These are phyloP conservation scores for Kwoniella bestiolae DNA, from an alignment of 768 basidiomycete genomes.

Conservation along the genomic window DNA sequence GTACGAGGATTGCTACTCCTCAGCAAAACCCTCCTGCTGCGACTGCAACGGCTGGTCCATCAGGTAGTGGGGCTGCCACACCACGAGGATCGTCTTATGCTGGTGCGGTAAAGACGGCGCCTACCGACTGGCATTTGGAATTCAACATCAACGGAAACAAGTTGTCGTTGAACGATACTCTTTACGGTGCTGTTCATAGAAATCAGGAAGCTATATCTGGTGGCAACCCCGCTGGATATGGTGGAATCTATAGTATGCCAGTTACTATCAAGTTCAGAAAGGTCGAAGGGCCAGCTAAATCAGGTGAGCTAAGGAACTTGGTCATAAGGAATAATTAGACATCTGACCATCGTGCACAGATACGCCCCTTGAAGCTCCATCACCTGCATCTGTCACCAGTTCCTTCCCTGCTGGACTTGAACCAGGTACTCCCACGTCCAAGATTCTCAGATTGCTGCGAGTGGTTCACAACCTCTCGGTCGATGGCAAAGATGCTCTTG, in stretches of 20 bases:
- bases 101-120: constrained; percentile 87
- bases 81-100: constrained; percentile 71
- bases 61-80: constrained; percentile 30
- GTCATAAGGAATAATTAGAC: too few species aligned
- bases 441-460: constrained; percentile 85
- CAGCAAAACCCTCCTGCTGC: constrained; percentile 58
- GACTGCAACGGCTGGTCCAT: constrained; percentile 41
- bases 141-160: constrained; percentile 90
- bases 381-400: constrained; percentile 35
- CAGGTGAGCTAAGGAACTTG: constrained; percentile 37
- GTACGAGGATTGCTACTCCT: constrained; percentile 90
- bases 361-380: constrained; percentile 34
- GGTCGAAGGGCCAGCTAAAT: constrained; percentile 75
- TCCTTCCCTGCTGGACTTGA: constrained; percentile 74
- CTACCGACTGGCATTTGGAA: constrained; percentile 94
- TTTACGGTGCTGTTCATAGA: constrained; percentile 89
- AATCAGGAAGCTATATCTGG: constrained; percentile 22
- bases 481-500: constrained; percentile 52
- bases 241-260: constrained; percentile 75
- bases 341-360: constrained; percentile 60
- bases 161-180: constrained; percentile 82
- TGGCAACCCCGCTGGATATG: constrained; percentile 6
- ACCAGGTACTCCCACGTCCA: constrained; percentile 80
- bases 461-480: constrained; percentile 83
- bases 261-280: constrained; percentile 92